Base-by-base conservation (phyloP, 352 stramenopile genomes). In the Phytophthora sojae region DNA sequence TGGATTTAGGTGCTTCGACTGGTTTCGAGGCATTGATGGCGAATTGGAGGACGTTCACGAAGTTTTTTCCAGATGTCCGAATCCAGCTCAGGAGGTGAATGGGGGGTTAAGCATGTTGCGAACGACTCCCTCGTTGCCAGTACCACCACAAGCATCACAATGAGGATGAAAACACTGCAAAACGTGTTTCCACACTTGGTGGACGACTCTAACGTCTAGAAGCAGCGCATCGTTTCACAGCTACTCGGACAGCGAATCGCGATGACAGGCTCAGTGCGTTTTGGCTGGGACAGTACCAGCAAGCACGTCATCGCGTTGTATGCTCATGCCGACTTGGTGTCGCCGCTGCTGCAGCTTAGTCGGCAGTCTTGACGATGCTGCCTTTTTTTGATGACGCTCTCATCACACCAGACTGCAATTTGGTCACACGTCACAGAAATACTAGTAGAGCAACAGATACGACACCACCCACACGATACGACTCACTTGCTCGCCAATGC, bases 321-420 rank as follows among this genome's bases (percentile, higher is more conserved):
- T 12, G 5, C 49, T 35, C 49, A 35, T 12, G 3, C 23, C 21
- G 23, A 55, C 15, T 35, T 55, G 23, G 4, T 55, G 4, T 55
- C 49, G 49, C 49, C 49, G 5, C 23, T 55, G 11, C 49, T 55
- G 21, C 21, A 55, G 49, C 12, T n/a, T 55, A 1, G 11, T 55
- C 49, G 23, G 49, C 49, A 32, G 25, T 29, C 21, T 53, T n/a
- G 47, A 51, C 12, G 39, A 14, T 17, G 39, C 21, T 21, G 21
- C 21, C 21, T 21, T 21, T 21, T 49, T 45, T 61, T 61, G n/a
- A n/a, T 11, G 49, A 12, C 12, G 49, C 49, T 8, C 12, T 35
- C 21, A 32, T 55, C 49, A 35, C 49, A 32, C 49, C 49, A 9
- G 47, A 53, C 19, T 53, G 47, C 47, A 53, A 30, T 19, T 53